Percentiles rank a stretch among this genome's conserved stretches.
Conservation (phyloP, 331 rosid species). For the Quercus tomentella region DNA sequence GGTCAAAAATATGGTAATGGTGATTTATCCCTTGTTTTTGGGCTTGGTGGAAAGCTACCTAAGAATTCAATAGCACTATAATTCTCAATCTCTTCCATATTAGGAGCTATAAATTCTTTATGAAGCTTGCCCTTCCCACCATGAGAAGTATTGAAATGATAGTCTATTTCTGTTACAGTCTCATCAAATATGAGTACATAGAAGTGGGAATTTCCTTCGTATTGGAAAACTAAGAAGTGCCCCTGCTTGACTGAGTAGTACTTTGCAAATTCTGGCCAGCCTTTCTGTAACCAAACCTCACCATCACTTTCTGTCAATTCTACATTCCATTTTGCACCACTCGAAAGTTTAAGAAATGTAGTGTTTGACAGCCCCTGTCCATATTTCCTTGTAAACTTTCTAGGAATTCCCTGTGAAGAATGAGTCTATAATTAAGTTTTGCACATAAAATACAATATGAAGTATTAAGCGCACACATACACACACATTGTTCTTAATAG, state of each 20-base stretch:
- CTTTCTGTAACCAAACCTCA: conserved; percentile 1
- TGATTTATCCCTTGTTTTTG: neutral
- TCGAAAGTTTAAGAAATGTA: conserved; percentile 9
- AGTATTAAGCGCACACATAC: no score
- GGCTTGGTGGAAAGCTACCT: neutral
- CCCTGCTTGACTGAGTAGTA: neutral
- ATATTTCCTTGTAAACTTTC: neutral
- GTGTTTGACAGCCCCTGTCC: neutral
- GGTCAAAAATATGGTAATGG: no score
- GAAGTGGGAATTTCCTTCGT: conserved; percentile 14
- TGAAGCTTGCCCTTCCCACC: no score
- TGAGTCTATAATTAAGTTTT: no score
- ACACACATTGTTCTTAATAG: no score
- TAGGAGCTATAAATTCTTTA: no score
- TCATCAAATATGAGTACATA: conserved; percentile 8
- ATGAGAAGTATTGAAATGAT: neutral
- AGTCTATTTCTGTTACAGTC: conserved; percentile 21
- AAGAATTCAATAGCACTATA: neutral
- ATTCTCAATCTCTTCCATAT: neutral
- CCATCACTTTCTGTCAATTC: neutral
- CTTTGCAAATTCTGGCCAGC: conserved; percentile 21
- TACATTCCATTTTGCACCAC: conserved; percentile 4
- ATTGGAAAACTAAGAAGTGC: conserved; percentile 22
- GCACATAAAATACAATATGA: no score
- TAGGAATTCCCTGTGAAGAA: neutral